Base-by-base conservation (phyloP, 176 grass and related monocot genomes). In the Oryza meyeriana region DNA sequence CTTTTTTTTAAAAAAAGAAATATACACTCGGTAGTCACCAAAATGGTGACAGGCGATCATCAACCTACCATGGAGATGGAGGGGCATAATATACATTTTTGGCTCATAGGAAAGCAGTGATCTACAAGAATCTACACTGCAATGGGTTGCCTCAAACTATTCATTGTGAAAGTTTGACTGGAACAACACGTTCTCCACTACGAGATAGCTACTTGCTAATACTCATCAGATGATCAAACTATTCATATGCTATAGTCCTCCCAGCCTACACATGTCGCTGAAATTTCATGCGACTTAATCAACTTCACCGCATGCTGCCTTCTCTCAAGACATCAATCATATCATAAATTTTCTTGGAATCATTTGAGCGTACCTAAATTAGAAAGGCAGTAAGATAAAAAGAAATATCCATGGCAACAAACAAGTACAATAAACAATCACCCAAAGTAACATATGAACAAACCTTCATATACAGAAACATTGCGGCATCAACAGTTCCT, bases 391-490 rank as follows among this genome's bases (percentile, higher is more conserved):
- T 79, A 42, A 77, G 44, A 39, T 20, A 36, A 13, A 20, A 48
- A 12, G 11, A 11, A 69, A 26, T 80, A n/a, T 57, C 35, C 66
- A 26, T 27, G 75, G 45, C 40, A 12, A 3, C 14, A 22, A 73
- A 73, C 27, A 36, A 3, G 29, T 40, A 24, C 22, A 6, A 25
- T 31, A 11, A 24, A 34, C 14, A 83, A 32, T 27, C 4, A 55
- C 2, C 5, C 1, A 13, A 66, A 81, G 28, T 29, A 83, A 72
- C 17, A 71, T 12, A 76, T 52, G 10, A 39, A 12, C 31, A 30
- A 10, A 97, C 92, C 92, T 95, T 98, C 89, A 75, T 93, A 79
- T 89, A 75, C 61, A 98, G 79, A 91, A 95, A 95, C 17, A 82
- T 77, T 39, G 93, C 93, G 3, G 93, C 96, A 85, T 95, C 87